Percentiles rank a stretch among this genome's conserved stretches.
phyloP scores from a whole-genome alignment of 305 asterid genomes.

The Withania somnifera region DNA sequence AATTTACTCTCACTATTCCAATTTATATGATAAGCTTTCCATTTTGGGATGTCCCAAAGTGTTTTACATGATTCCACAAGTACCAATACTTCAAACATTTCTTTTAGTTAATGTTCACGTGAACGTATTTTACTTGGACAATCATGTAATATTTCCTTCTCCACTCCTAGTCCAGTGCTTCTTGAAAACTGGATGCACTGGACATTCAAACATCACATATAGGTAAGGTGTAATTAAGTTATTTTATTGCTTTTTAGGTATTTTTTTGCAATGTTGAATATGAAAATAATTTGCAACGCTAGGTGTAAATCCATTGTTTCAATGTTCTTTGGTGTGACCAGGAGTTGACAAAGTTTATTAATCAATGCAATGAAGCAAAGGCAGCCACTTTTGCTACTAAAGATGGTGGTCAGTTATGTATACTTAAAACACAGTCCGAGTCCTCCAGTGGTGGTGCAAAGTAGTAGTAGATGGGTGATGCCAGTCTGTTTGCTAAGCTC shows the following conservation, averaged over 20 bases:
- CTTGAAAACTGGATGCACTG: too few species aligned
- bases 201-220: not conserved
- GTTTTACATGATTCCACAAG: not conserved
- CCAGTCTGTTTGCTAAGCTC: too few species aligned
- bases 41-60: not conserved
- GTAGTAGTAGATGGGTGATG: constrained; percentile 20
- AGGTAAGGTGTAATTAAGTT: not conserved
- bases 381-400: constrained; percentile 81
- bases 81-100: not conserved
- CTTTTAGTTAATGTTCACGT: not conserved
- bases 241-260: not conserved
- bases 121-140: not conserved
- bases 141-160: not conserved
- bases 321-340: constrained; percentile 12
- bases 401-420: constrained; percentile 79
- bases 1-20: not conserved
- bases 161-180: not conserved
- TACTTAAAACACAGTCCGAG: constrained; percentile 39
- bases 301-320: not conserved
- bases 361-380: constrained; percentile 74
- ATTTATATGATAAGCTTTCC: not conserved
- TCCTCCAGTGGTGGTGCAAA: constrained; percentile 34
- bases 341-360: constrained; percentile 88
- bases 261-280: not conserved
- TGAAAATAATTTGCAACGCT: not conserved